Conservation (phyloP, 75 land plant species). For the Larix kaempferi region DNA sequence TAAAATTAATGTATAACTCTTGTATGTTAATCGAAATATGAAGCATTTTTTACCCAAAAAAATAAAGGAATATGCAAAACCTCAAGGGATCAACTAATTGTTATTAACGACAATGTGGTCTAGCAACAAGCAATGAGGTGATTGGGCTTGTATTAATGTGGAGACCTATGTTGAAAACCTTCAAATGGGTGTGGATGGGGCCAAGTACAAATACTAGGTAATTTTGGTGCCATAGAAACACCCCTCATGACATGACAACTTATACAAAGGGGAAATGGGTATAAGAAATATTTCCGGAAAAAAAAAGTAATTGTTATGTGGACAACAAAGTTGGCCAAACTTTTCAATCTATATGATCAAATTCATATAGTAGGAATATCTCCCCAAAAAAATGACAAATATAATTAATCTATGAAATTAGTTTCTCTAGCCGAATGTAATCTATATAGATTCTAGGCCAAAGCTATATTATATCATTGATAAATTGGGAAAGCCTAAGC, state of each 20-base stretch:
- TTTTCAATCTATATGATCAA: background rate
- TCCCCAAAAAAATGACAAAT: background rate
- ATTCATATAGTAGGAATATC: background rate
- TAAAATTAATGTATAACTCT: too few species aligned
- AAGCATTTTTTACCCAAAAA: too few species aligned
- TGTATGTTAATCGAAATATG: too few species aligned
- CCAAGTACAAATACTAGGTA: too few species aligned
- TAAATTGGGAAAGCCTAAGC: background rate
- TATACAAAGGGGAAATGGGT: background rate
- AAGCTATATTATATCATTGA: background rate
- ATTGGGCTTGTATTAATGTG: too few species aligned
- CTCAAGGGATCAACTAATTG: too few species aligned
- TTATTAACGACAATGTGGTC: too few species aligned
- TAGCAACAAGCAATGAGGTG: too few species aligned
- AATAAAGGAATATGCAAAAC: too few species aligned
- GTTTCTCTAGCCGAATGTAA: background rate
- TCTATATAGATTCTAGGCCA: background rate
- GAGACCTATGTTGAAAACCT: too few species aligned
- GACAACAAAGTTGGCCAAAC: background rate
- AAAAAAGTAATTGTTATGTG: background rate
- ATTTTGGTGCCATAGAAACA: too few species aligned
- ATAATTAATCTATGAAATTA: background rate
- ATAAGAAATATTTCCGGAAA: background rate
- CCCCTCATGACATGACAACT: background rate
- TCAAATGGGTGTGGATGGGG: too few species aligned